Percentiles rank a stretch among this genome's conserved stretches.
phyloP scores from a whole-genome alignment of 305 asterid genomes.

The Plantago rigida region DNA sequence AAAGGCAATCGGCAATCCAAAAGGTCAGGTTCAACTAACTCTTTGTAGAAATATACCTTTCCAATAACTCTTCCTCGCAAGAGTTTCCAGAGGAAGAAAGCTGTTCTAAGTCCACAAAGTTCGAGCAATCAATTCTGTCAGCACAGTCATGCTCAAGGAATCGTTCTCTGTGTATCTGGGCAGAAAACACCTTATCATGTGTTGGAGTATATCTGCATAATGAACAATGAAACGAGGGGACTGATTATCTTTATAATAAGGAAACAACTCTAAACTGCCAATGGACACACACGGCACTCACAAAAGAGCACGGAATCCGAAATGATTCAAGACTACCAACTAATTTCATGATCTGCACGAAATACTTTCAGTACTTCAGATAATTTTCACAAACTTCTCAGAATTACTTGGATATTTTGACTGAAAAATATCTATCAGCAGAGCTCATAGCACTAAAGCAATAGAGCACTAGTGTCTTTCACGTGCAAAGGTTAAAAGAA shows the following conservation, averaged over 20 bases:
- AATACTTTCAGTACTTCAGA: not conserved
- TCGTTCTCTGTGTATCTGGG: slow-evolving; percentile 45
- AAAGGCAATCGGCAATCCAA: slow-evolving; percentile 7
- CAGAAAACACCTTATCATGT: slow-evolving; percentile 53
- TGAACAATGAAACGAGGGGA: slow-evolving; percentile 4
- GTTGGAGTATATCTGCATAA: slow-evolving; percentile 48
- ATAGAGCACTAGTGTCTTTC: too few species aligned
- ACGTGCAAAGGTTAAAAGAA: not conserved
- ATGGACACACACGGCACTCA: not conserved
- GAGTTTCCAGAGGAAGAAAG: slow-evolving; percentile 90
- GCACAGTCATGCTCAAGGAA: slow-evolving; percentile 51
- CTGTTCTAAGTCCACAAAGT: slow-evolving; percentile 90
- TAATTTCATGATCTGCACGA: not conserved
- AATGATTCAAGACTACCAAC: not conserved
- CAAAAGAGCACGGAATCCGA: not conserved
- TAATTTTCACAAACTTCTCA: too few species aligned
- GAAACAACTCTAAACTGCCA: not conserved
- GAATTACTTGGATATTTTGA: too few species aligned
- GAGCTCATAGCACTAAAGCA: too few species aligned
- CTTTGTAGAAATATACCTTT: slow-evolving; percentile 47
- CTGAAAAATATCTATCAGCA: too few species aligned
- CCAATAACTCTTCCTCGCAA: slow-evolving; percentile 77
- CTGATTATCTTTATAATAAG: not conserved
- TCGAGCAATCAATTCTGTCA: slow-evolving; percentile 68
- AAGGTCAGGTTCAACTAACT: not conserved